These are phyloP conservation scores for Aspergillus udagawae DNA, from an alignment of 2,329 filamentous ascomycete genomes.

Conservation along the genomic window DNA sequence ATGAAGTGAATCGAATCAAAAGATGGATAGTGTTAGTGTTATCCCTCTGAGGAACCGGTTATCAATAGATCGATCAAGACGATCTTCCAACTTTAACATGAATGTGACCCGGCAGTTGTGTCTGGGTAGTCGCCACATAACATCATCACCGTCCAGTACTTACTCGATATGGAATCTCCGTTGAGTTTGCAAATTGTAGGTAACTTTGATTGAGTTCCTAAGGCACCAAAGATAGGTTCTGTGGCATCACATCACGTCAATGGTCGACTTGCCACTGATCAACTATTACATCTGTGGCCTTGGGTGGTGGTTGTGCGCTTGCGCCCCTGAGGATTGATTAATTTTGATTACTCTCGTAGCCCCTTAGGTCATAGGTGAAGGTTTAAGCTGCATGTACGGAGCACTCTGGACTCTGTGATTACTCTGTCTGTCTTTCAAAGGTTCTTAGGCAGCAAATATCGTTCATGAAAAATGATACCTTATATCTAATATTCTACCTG, in stretches of 20 bases:
- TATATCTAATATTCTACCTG: too few relatives aligned
- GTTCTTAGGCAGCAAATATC: too few relatives aligned
- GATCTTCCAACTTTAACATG: too few relatives aligned
- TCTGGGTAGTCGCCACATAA: neutral
- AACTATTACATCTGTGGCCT: neutral
- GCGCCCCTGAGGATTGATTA: neutral
- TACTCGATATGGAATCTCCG: too few relatives aligned
- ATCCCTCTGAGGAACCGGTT: too few relatives aligned
- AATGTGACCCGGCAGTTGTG: too few relatives aligned
- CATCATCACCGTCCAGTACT: neutral
- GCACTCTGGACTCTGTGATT: neutral
- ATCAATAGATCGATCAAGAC: too few relatives aligned
- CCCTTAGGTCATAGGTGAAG: neutral
- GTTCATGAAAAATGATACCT: too few relatives aligned
- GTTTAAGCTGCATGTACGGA: neutral
- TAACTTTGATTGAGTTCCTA: neutral
- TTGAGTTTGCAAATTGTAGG: neutral
- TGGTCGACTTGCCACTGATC: neutral
- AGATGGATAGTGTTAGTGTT: neutral
- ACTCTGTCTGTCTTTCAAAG: neutral
- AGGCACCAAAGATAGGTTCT: neutral
- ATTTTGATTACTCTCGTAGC: neutral
- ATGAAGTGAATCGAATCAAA: neutral
- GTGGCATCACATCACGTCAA: neutral
- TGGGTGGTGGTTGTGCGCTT: neutral